A percentile compares a stretch with the other conserved stretches of the same genome.
Conservation (phyloP, 176 grass and related monocot species). For the Neostapfia colusana region DNA sequence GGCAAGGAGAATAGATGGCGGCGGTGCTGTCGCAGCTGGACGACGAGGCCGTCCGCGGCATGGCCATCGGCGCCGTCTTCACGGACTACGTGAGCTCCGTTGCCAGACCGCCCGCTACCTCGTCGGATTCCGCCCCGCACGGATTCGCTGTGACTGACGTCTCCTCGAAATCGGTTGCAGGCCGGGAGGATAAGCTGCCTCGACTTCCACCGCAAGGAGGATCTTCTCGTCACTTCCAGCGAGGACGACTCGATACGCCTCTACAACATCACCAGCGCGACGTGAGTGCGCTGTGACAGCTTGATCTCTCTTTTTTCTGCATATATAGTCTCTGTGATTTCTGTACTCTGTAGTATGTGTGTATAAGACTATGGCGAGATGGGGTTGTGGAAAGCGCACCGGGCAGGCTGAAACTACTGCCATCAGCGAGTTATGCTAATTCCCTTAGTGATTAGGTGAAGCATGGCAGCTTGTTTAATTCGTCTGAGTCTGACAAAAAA, state of each 20-base stretch:
- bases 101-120: neutral
- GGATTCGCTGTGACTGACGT: neutral
- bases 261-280: constrained; percentile 77
- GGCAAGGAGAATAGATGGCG: constrained; percentile 36
- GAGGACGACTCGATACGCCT: constrained; percentile 91
- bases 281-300: constrained; percentile 48
- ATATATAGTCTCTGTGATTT: neutral
- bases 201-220: constrained; percentile 93
- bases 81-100: constrained; percentile 62
- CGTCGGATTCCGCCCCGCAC: neutral
- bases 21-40: constrained; percentile 50
- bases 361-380: neutral
- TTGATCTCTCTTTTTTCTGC: neutral
- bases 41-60: constrained; percentile 68
- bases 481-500: neutral
- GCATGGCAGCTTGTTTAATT: neutral
- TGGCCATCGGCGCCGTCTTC: constrained; percentile 85
- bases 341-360: constrained; percentile 1
- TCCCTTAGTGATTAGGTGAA: neutral
- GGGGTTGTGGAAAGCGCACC: neutral
- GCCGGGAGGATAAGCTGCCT: constrained; percentile 86
- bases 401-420: neutral
- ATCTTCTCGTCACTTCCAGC: constrained; percentile 80
- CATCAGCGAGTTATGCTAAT: neutral
- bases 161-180: constrained; percentile 39